phyloP scores from a whole-genome alignment of 1,284 basidiomycete species.

The Austropuccinia psidii region DNA sequence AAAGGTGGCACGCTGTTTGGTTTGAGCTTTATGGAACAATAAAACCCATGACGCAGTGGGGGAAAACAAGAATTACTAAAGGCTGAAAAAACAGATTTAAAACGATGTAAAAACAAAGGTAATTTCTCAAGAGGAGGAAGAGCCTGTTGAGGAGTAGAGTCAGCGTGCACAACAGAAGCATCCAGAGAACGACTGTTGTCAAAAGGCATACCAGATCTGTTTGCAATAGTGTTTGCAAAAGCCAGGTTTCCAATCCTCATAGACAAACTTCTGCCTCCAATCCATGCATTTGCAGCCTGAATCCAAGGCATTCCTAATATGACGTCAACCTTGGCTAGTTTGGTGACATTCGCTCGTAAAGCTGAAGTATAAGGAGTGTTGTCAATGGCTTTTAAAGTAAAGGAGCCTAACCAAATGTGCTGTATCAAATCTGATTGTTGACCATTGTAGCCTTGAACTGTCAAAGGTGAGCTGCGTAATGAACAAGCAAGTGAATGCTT shows the following conservation, averaged over 20 bases:
- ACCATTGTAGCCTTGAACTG: too few species aligned
- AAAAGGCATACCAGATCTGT: too few species aligned
- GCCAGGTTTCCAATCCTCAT: neutral
- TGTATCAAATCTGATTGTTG: too few species aligned
- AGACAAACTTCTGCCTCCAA: neutral
- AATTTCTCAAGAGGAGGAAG: neutral
- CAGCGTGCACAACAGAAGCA: neutral
- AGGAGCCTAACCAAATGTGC: neutral
- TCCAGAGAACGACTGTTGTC: too few species aligned
- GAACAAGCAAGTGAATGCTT: neutral
- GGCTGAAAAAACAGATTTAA: neutral
- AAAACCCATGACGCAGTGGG: neutral
- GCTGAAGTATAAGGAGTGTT: neutral
- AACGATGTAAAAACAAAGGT: neutral
- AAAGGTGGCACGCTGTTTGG: neutral
- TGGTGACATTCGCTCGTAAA: neutral
- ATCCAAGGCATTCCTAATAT: constrained; percentile 26
- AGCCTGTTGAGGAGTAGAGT: neutral
- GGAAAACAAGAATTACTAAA: neutral
- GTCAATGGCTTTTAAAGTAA: neutral
- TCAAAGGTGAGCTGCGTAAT: too few species aligned
- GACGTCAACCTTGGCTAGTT: neutral
- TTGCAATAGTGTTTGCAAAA: neutral
- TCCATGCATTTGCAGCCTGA: neutral
- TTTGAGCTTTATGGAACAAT: constrained; percentile 12